A percentile compares a stretch with the other conserved stretches of the same genome.
phyloP scores from a whole-genome alignment of 441 rosid genomes.

The Cnidoscolus chayamansa region DNA sequence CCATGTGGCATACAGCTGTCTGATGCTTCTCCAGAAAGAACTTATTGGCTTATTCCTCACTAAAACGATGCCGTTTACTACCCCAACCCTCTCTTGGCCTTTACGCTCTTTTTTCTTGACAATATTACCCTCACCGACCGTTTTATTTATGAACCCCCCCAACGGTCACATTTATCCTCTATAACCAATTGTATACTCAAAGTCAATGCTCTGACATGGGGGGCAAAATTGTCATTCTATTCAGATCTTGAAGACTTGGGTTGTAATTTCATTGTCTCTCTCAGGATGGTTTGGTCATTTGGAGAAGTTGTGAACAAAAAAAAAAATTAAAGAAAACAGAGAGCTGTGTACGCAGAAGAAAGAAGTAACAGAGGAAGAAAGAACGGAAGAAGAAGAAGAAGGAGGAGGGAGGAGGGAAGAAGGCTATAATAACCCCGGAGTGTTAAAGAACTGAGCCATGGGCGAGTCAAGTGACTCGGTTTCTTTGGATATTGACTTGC shows the following conservation, averaged over 20 bases:
- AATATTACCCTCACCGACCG: constrained; percentile 29
- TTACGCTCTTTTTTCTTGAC: not conserved
- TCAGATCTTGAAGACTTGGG: no score
- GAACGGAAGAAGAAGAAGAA: constrained; percentile 2
- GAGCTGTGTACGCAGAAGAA: no score
- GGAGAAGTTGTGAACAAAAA: no score
- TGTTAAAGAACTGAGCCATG: constrained; percentile 34
- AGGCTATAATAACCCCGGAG: not conserved
- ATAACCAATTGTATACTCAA: no score
- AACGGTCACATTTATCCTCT: no score
- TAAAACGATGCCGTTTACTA: not conserved
- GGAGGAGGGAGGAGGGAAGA: not conserved
- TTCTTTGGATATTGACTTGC: constrained; percentile 53
- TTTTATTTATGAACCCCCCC: not conserved
- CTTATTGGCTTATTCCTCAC: not conserved
- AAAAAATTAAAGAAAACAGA: no score
- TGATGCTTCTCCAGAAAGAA: constrained; percentile 3
- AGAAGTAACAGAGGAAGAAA: no score
- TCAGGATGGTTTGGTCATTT: constrained; percentile 14
- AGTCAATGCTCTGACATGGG: no score
- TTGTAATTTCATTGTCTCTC: not conserved
- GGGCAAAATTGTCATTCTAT: no score
- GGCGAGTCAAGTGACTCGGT: constrained; percentile 61
- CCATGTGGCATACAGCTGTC: constrained; percentile 54
- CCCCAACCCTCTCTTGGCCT: not conserved